Percentiles rank a stretch among this genome's conserved stretches.
These are phyloP conservation scores for Prunus campanulata DNA, from an alignment of 306 rosid species.

Conservation along the genomic window DNA sequence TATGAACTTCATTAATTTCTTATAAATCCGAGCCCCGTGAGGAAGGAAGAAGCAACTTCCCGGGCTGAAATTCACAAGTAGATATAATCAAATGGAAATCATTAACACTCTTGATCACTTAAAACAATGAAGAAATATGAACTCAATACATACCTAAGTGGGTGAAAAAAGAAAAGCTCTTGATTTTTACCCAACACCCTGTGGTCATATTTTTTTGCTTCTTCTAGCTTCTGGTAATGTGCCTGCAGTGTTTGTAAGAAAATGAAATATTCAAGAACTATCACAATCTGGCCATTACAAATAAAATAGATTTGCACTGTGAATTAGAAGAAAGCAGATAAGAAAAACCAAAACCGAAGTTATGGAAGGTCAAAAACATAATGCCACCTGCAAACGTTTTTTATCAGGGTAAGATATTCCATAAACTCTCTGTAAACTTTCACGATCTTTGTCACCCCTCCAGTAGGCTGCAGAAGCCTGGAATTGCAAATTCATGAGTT, in stretches of 20 bases:
- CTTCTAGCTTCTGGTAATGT: conserved; percentile 62
- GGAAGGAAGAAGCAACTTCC: conserved; percentile 99
- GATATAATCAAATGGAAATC: background rate
- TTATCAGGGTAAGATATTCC: conserved; percentile 96
- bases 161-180: conserved; percentile 86
- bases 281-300: background rate
- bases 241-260: conserved; percentile 40
- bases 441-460: conserved; percentile 88
- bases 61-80: conserved; percentile 56
- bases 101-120: background rate
- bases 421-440: conserved; percentile 93
- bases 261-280: conserved; percentile 12
- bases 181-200: conserved; percentile 84
- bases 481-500: conserved; percentile 29
- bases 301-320: too few species aligned
- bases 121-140: background rate
- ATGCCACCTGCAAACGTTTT: conserved; percentile 69
- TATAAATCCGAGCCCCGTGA: conserved; percentile 76
- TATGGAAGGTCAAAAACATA: background rate
- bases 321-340: background rate
- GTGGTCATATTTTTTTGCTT: conserved; percentile 94
- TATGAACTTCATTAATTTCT: conserved; percentile 72
- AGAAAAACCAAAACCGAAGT: background rate
- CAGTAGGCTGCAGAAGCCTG: conserved; percentile 99
- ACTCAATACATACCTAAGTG: conserved; percentile 62